Conservation (phyloP, 1,139 yeast genomes). For the Pichiaceae sp. region DNA sequence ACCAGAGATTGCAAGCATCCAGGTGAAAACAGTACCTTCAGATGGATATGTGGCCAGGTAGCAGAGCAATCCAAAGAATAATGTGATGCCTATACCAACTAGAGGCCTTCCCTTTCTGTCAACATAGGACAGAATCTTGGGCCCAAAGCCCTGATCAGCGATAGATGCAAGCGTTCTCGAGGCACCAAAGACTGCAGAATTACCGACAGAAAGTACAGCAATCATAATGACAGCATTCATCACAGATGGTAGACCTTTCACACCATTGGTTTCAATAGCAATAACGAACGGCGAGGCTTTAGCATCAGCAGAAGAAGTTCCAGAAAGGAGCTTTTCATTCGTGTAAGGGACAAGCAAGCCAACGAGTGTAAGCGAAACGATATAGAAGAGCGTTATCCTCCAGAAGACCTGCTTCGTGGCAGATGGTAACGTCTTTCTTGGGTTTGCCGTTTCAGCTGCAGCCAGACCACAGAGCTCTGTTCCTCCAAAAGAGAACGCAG, state of each 20-base stretch:
- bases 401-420: slow-evolving; percentile 69
- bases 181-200: slow-evolving; percentile 68
- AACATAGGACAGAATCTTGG: slow-evolving; percentile 61
- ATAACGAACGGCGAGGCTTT: slow-evolving; percentile 70
- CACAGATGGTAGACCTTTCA: slow-evolving; percentile 55
- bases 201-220: slow-evolving; percentile 65
- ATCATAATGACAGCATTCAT: slow-evolving; percentile 66
- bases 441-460: slow-evolving; percentile 76
- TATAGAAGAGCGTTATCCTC: slow-evolving; percentile 60
- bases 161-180: slow-evolving; percentile 78
- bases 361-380: slow-evolving; percentile 48
- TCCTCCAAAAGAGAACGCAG: slow-evolving; percentile 85
- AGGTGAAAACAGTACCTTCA: slow-evolving; percentile 60
- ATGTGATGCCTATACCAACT: slow-evolving; percentile 50
- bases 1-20: slow-evolving; percentile 81
- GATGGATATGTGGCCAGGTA: slow-evolving; percentile 63
- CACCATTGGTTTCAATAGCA: slow-evolving; percentile 53
- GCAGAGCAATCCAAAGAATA: slow-evolving; percentile 56
- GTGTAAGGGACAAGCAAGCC: slow-evolving; percentile 63
- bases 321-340: slow-evolving; percentile 40
- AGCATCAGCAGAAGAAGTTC: slow-evolving; percentile 40
- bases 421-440: slow-evolving; percentile 56
- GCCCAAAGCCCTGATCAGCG: slow-evolving; percentile 77
- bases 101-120: slow-evolving; percentile 72
- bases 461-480: slow-evolving; percentile 77